phyloP scores from a whole-genome alignment of 2,329 filamentous ascomycete species.

The Cryphonectria nitschkei region DNA sequence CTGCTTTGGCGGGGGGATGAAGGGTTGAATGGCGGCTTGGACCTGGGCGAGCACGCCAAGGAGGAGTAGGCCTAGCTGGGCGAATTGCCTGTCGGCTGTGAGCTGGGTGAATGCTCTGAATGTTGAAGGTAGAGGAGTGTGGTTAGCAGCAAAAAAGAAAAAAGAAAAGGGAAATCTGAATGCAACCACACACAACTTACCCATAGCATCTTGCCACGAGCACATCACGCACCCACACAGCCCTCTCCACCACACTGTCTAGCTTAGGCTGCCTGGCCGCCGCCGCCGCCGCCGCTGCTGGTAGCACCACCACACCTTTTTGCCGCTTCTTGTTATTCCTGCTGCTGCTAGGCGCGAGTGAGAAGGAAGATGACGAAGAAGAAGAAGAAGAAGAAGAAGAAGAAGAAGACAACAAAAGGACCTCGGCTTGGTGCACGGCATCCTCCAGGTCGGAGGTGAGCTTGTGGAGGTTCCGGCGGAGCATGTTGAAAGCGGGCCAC shows the following conservation, averaged over 20 bases:
- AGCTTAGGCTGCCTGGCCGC: constrained; percentile 21
- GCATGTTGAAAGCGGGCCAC: constrained; percentile 74
- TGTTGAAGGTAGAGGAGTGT: background rate
- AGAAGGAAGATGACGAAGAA: constrained; percentile 21
- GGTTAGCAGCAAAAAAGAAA: background rate
- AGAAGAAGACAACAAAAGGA: constrained; percentile 5
- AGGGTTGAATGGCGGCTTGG: constrained; percentile 46
- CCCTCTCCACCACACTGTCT: constrained; percentile 33
- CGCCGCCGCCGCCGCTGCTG: background rate
- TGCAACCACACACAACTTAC: constrained; percentile 40
- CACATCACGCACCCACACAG: constrained; percentile 45
- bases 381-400: constrained; percentile 15
- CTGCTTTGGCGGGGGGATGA: constrained; percentile 36
- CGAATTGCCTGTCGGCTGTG: constrained; percentile 72
- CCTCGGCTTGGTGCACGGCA: constrained; percentile 29
- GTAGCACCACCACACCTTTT: background rate
- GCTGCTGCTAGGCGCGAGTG: background rate
- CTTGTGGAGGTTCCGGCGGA: constrained; percentile 67
- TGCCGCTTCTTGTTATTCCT: constrained; percentile 7
- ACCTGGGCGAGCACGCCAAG: constrained; percentile 66
- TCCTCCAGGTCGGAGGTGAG: constrained; percentile 49
- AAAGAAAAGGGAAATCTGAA: background rate
- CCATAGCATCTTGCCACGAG: constrained; percentile 48
- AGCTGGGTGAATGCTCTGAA: constrained; percentile 68
- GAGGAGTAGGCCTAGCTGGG: constrained; percentile 70